phyloP scores from a whole-genome alignment of 805 yeast genomes.

The Wickerhamomyces tratensis region DNA sequence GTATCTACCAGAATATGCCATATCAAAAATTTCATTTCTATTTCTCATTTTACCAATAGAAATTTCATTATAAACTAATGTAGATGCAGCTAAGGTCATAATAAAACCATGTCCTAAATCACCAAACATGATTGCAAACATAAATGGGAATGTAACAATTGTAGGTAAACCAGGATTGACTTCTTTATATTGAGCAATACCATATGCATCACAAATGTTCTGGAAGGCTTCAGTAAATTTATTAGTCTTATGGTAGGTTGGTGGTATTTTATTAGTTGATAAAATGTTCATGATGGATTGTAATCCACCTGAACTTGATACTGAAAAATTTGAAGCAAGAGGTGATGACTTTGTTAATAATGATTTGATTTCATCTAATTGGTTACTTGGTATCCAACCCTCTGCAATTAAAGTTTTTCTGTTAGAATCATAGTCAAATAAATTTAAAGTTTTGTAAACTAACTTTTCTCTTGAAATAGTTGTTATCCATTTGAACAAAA shows the following conservation, averaged over 20 bases:
- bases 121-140: slow-evolving; percentile 99
- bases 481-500: slow-evolving; percentile 66
- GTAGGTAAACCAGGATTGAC: slow-evolving; percentile 96
- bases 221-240: slow-evolving; percentile 93
- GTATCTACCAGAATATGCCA: slow-evolving; percentile 93
- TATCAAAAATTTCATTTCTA: slow-evolving; percentile 90
- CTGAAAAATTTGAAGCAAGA: neutral
- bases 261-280: slow-evolving; percentile 46
- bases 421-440: no score
- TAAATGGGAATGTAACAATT: slow-evolving; percentile 90
- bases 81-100: slow-evolving; percentile 61
- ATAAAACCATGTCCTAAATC: slow-evolving; percentile 95
- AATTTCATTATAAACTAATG: slow-evolving; percentile 65
- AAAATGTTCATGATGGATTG: neutral
- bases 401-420: slow-evolving; percentile 50
- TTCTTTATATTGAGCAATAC: slow-evolving; percentile 86
- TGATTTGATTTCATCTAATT: slow-evolving; percentile 30
- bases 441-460: slow-evolving; percentile 63
- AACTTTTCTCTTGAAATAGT: slow-evolving; percentile 71
- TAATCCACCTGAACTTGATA: neutral
- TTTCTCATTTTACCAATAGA: slow-evolving; percentile 49
- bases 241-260: slow-evolving; percentile 91
- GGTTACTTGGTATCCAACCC: slow-evolving; percentile 92
- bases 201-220: slow-evolving; percentile 90
- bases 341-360: neutral